These are phyloP conservation scores for Blastocystis sp. DNA, from an alignment of 352 stramenopile species.

Conservation along the genomic window DNA sequence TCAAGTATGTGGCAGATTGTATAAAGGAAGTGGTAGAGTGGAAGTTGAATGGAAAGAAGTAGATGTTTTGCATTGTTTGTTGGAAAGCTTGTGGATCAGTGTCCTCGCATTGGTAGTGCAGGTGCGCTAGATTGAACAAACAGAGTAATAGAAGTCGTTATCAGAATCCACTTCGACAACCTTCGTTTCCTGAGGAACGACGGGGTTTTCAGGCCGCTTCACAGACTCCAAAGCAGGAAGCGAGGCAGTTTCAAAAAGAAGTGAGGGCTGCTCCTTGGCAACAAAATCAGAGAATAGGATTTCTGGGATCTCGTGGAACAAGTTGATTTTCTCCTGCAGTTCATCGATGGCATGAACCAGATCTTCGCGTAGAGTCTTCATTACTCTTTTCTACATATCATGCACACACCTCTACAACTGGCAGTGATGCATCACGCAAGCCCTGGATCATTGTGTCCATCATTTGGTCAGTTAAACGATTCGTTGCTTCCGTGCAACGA, in stretches of 20 bases:
- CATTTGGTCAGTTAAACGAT: background rate
- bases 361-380: background rate
- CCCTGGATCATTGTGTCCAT: background rate
- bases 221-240: background rate
- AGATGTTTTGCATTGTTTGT: background rate
- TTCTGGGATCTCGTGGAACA: background rate
- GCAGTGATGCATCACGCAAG: background rate
- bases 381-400: background rate
- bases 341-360: background rate
- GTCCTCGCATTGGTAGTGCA: background rate
- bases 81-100: background rate
- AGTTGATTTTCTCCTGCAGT: background rate
- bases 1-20: conserved; percentile 86
- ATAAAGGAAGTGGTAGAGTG: conserved; percentile 83
- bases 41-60: conserved; percentile 62
- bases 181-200: background rate
- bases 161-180: background rate
- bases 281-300: background rate
- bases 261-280: background rate
- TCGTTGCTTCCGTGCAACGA: background rate
- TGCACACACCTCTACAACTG: background rate
- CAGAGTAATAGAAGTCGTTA: conserved; percentile 18
- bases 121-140: background rate
- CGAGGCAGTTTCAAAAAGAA: too few species aligned
- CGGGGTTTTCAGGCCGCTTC: background rate